A percentile compares a stretch with the other conserved stretches of the same genome.
Conservation (phyloP, 2,329 filamentous ascomycete genomes). For the Fusarium miscanthi region DNA sequence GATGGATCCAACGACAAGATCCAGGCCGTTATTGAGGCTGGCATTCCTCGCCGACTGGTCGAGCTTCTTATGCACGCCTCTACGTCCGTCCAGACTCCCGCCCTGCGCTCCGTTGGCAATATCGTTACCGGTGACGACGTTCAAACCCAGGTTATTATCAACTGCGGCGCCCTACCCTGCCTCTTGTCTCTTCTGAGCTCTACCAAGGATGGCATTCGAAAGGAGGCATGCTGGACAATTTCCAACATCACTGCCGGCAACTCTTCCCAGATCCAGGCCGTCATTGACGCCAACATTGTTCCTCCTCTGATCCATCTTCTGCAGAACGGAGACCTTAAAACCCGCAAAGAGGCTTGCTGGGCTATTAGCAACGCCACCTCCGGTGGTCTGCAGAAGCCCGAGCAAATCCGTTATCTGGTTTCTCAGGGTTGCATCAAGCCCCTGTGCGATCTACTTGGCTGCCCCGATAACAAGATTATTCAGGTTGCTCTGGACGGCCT, state of each 20-base stretch:
- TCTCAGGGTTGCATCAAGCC: constrained; percentile 96
- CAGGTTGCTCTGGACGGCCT: constrained; percentile 97
- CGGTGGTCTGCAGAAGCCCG: constrained; percentile 96
- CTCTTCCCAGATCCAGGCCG: constrained; percentile 95
- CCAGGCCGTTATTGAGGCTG: constrained; percentile 97
- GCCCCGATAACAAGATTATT: constrained; percentile 99
- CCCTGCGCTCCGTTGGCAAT: constrained; percentile 96
- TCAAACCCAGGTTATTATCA: constrained; percentile 99
- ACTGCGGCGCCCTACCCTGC: constrained; percentile 92
- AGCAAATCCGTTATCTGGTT: constrained; percentile 97
- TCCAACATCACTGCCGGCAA: constrained; percentile 99
- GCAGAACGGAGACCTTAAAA: constrained; percentile 98
- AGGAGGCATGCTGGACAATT: constrained; percentile 99
- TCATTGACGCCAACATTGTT: constrained; percentile 97
- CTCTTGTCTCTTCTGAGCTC: constrained; percentile 95
- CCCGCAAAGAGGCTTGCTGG: constrained; percentile 99
- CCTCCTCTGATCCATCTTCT: constrained; percentile 95
- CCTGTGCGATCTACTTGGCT: constrained; percentile 91
- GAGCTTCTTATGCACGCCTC: constrained; percentile 98
- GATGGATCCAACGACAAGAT: constrained; percentile 99
- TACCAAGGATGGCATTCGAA: constrained; percentile 97
- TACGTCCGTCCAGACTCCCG: constrained; percentile 97
- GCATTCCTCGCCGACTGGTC: constrained; percentile 94
- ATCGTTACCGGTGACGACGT: constrained; percentile 99
- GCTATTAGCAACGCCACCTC: constrained; percentile 99